Evolutionary conservation across 139 green algal genomes (phyloP), one percentile per base, ranked within the genome.

Genomic region (Haematococcus sp.): DNA sequence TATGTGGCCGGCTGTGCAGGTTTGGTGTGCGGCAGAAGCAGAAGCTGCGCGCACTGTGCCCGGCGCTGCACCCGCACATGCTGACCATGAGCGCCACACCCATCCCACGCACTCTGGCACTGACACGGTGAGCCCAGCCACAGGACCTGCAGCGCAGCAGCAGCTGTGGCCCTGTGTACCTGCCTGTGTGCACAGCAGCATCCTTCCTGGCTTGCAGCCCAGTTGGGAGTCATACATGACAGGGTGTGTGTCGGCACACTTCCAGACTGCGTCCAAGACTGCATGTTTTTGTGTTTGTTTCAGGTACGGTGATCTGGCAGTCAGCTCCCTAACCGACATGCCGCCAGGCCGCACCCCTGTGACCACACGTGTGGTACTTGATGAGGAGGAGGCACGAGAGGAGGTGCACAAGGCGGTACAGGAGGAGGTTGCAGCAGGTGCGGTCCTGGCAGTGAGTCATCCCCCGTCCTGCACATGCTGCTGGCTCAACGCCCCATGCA

Each of bases 81-180:
- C 86, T 99, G 56, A 81, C 89, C 77, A 98, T 98, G 94, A 93
- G 88, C 0, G 95, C 95, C 22, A 99, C 95, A 3, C 95, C 95
- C 81, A 99, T 99, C 65, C 95, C 95, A 0, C 87, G 95, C 63
- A 97, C 90, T 15, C 78, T 97, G 30, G 94, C 94, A 4, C 86
- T 97, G 34, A 49, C 40, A 49, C 40, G 40, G 40, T 49, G 40
- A 49, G 40, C 40, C 40, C n/a, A n/a, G n/a, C n/a, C n/a, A n/a
- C n/a, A n/a, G n/a, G n/a, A n/a, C n/a, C n/a, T n/a, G n/a, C n/a
- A n/a, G 40, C 40, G 7, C 40, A 49, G 11, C 40, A 49, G 40
- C 11, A 19, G 40, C 40, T 49, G 40, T 49, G n/a, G n/a, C n/a
- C n/a, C n/a, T n/a, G n/a, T n/a, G n/a, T n/a, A n/a, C n/a, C n/a